Percentiles rank a stretch among this genome's conserved stretches.
Evolutionary conservation across 345 rosid species (phyloP).

Genomic region (Camelina hispida): DNA sequence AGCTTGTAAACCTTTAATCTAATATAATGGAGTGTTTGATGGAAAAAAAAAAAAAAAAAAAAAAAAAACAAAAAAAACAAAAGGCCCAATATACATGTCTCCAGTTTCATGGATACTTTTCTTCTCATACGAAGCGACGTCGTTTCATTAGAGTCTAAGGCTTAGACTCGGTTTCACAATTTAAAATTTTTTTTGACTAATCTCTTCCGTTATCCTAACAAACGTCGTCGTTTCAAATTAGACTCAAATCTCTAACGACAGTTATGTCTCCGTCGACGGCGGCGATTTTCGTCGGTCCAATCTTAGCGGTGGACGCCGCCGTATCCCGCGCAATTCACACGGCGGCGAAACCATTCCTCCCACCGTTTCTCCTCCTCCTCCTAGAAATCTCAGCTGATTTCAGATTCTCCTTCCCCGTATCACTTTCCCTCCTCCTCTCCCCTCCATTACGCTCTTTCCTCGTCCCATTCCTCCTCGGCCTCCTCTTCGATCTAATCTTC

Average conservation of each 20-base stretch:
- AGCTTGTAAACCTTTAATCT: no score
- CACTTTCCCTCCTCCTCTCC: slow-evolving; percentile 64
- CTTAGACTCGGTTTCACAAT: background rate
- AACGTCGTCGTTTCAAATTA: background rate
- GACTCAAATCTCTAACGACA: background rate
- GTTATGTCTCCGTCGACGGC: slow-evolving; percentile 43
- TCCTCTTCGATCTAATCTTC: slow-evolving; percentile 75
- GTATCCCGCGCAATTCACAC: slow-evolving; percentile 60
- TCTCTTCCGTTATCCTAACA: background rate
- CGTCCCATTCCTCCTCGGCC: slow-evolving; percentile 72
- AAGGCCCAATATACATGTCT: background rate
- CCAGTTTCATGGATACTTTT: background rate
- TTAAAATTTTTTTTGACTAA: background rate
- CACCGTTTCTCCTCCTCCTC: slow-evolving; percentile 56
- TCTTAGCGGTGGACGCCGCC: slow-evolving; percentile 56
- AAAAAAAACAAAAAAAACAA: no score
- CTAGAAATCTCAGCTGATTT: slow-evolving; percentile 86
- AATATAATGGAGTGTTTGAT: no score
- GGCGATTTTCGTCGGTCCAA: slow-evolving; percentile 37
- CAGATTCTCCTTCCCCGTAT: slow-evolving; percentile 76
- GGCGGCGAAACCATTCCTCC: slow-evolving; percentile 55
- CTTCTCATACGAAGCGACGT: background rate
- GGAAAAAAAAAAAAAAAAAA: no score
- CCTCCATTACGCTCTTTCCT: slow-evolving; percentile 55
- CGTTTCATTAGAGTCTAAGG: background rate